These are phyloP conservation scores for Talaromyces sp. DNA, from an alignment of 2,329 filamentous ascomycete genomes.

Conservation along the genomic window DNA sequence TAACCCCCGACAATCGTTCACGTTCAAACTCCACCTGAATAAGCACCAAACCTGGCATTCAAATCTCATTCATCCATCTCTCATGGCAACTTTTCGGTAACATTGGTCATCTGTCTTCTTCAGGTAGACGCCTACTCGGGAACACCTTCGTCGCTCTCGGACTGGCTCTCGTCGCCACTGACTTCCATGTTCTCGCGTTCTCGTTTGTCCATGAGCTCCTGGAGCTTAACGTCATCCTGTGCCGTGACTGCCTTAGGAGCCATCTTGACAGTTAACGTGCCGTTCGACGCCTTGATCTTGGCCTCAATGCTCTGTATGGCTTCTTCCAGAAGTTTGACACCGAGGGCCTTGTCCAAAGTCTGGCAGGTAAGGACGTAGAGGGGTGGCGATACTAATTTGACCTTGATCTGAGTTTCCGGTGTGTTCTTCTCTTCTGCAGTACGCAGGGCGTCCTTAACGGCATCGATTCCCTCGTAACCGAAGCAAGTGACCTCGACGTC, in stretches of 20 bases:
- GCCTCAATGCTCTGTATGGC: conserved; percentile 82
- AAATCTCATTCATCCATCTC: background rate
- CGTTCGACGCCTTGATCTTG: conserved; percentile 73
- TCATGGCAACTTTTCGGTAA: background rate
- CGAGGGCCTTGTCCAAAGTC: conserved; percentile 84
- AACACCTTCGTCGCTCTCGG: conserved; percentile 87
- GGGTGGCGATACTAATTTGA: conserved; percentile 94
- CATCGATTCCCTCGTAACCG: conserved; percentile 96
- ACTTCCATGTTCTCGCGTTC: conserved; percentile 97
- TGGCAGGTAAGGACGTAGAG: conserved; percentile 95
- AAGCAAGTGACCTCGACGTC: conserved; percentile 96
- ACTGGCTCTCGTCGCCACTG: conserved; percentile 93
- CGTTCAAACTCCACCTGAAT: background rate
- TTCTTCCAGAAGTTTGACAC: conserved; percentile 78
- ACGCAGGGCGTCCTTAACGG: conserved; percentile 87
- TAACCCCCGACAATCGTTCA: background rate
- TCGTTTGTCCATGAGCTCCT: conserved; percentile 98
- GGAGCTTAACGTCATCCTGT: conserved; percentile 93
- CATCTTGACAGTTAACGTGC: conserved; percentile 89
- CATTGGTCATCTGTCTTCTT: background rate
- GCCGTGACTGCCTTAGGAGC: conserved; percentile 98
- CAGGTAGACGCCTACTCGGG: conserved; percentile 39
- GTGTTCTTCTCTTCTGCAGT: conserved; percentile 92
- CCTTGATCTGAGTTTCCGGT: conserved; percentile 89
- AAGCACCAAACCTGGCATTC: background rate